Base-by-base conservation (phyloP, 2,329 filamentous ascomycete genomes). In the Neonectria neomacrospora region DNA sequence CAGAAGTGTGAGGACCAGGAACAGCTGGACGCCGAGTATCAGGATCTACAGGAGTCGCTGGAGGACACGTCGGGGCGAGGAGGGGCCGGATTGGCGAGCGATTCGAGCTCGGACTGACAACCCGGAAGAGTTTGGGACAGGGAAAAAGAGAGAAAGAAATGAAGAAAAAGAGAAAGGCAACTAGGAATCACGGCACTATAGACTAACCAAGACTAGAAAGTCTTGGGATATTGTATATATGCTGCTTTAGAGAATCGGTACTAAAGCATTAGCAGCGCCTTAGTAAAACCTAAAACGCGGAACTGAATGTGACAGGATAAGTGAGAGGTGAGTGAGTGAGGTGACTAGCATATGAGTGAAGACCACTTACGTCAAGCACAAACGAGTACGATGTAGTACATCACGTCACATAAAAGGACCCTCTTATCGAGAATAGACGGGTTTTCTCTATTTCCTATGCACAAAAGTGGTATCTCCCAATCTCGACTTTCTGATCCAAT, bases 61-160 rank as follows among this genome's bases (percentile, higher is more conserved):
- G 67, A 67, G 42, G 70, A 73, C 59, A 71, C 55, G 6, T 72
- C 70, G 32, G 69, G 69, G 16, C 66, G 69, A 14, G 71, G 71
- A 56, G 71, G 71, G 16, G 71, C 59, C 3, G 71, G 71, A 8
- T 61, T 73, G 60, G 64, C 65, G n/a, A 73, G 70, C 18, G 71
- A 73, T 42, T 73, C 71, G 23, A 70, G 66, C 61, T 73, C 69
- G 11, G 71, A 73, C 32, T 73, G 37, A 51, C 10, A 56, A 16
- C 37, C 26, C 12, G 51, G 52, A 26, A 14, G 20, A 30, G 20
- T 5, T 30, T 18, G 4, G n/a, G n/a, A 20, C n/a, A 20, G n/a
- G 7, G 8, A 8, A 11, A 18, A 39, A 39, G 16, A 39, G 18
- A 39, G 28, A n/a, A 41, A 22, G 14, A 52, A 32, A n/a, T 10